A percentile compares a stretch with the other conserved stretches of the same genome.
phyloP scores from a whole-genome alignment of 2,329 filamentous ascomycete species.

The Phaeosphaeria sp. region DNA sequence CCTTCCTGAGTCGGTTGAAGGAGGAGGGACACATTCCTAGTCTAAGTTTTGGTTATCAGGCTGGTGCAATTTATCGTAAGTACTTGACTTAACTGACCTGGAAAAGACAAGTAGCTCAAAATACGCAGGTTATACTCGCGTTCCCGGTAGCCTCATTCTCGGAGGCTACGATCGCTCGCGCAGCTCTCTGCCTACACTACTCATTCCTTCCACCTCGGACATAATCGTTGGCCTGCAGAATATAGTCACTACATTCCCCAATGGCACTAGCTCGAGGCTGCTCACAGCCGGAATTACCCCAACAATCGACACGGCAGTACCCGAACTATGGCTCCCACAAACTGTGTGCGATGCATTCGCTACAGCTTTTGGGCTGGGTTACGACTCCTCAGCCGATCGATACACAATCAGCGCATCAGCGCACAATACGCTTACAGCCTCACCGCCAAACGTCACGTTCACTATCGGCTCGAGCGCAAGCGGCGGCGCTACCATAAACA shows the following conservation, averaged over 20 bases:
- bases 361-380: background rate
- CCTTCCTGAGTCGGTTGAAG: conserved; percentile 59
- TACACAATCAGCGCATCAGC: conserved; percentile 40
- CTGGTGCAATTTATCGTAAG: conserved; percentile 68
- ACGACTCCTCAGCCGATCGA: conserved; percentile 38
- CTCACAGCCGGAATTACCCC: background rate
- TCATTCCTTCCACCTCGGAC: background rate
- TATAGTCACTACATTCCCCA: background rate
- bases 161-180: conserved; percentile 22
- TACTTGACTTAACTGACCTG: background rate
- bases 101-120: background rate
- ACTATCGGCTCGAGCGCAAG: background rate
- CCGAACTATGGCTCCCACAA: conserved; percentile 1
- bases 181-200: background rate
- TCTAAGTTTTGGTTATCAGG: conserved; percentile 75
- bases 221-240: conserved; percentile 3
- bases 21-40: conserved; percentile 66
- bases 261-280: background rate
- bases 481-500: conserved; percentile 42
- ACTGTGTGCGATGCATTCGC: conserved; percentile 4
- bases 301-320: background rate
- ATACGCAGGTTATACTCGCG: conserved; percentile 3
- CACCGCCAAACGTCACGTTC: conserved; percentile 25
- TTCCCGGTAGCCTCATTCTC: conserved; percentile 17
- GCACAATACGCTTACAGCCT: conserved; percentile 38